Evolutionary conservation across 2,329 filamentous ascomycete species (phyloP), one percentile per base, ranked within the genome.

Genomic region (Colletotrichum agaves): DNA sequence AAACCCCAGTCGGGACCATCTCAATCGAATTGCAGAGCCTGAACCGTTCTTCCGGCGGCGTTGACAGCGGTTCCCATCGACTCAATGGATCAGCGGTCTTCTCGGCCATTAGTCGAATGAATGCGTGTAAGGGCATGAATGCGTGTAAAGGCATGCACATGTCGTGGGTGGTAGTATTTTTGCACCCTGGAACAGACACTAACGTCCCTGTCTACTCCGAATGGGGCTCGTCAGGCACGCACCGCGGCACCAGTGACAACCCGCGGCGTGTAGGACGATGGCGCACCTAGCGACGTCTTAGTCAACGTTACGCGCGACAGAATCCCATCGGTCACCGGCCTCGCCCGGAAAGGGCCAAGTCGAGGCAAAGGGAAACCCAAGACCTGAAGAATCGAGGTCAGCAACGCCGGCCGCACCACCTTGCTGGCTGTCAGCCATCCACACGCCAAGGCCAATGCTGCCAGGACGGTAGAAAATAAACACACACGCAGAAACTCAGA

Each of bases 291-390:
- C 52, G n/a, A 19, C 44, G 37, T 39, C 17, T 15, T 35, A 35
- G 47, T 64, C 47, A 41, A 67, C 53, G 61, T 64, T 65, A 55
- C 61, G 49, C 35, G 35, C 23, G 35, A 66, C 41, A 21, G 27
- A 66, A 66, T 63, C 59, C 43, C 21, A 62, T 50, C 63, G 47
- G 55, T 37, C 65, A 59, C 55, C 41, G 23, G 47, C 65, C 53
- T 60, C 53, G 46, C 47, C 47, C 61, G 47, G 49, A 66, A 60
- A 52, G 19, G 47, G 61, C 31, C 31, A 55, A 55, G 46, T 19
- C 5, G 19, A 44, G 35, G 46, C 15, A 21, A 43, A 59, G 61
- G 23, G 39, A 37, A 44, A 39, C 17, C 21, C 21, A 13, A 44
- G 44, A 33, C 19, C 55, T n/a, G 17, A 19, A 21, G 44, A 43